Evolutionary conservation across 345 rosid genomes (phyloP), one percentile per base, ranked within the genome.

Genomic region (Odontarrhena argentea): DNA sequence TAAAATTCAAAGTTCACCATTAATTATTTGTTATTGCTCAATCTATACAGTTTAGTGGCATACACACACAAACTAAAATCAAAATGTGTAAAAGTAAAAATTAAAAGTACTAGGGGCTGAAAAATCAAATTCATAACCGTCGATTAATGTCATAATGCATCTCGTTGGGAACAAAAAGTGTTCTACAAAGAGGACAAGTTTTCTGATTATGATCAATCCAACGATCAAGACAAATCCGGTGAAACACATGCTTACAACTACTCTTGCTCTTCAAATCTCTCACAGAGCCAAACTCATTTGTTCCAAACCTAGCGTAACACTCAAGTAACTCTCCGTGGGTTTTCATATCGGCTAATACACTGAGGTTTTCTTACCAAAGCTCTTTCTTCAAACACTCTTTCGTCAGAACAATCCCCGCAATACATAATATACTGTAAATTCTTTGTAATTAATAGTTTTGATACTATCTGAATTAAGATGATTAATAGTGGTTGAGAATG

Each of bases 161-260:
- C 71, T 81, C 86, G 46, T 83, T 84, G 3, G 92, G 87, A 46
- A 86, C 84, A n/a, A 84, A 80, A 12, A 80, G 70, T 0, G 83
- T 83, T 76, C 96, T 78, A 41, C 91, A 87, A 1, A 87, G 88
- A 3, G 89, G 95, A 53, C 95, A 87, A 2, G 87, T 87, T 55
- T 74, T 67, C 78, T 83, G 82, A 50, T 82, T 87, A 3, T 81
- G 85, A 70, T 85, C 87, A 81, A 87, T 82, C 95, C 95, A 87
- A 55, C 86, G 87, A 85, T 85, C 91, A 65, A 87, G 47, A 66
- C 95, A 87, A 9, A 67, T 69, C 74, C 84, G 45, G 76, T 87
- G 95, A 37, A 85, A 87, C 52, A 87, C 72, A 79, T 87, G 95
- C 70, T 74, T 71, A 50, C 91, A 87, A 74, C 78, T 81, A 70